Evolutionary conservation across 1,284 basidiomycete species (phyloP).

Genomic region (Cryptococcus neoformans): DNA sequence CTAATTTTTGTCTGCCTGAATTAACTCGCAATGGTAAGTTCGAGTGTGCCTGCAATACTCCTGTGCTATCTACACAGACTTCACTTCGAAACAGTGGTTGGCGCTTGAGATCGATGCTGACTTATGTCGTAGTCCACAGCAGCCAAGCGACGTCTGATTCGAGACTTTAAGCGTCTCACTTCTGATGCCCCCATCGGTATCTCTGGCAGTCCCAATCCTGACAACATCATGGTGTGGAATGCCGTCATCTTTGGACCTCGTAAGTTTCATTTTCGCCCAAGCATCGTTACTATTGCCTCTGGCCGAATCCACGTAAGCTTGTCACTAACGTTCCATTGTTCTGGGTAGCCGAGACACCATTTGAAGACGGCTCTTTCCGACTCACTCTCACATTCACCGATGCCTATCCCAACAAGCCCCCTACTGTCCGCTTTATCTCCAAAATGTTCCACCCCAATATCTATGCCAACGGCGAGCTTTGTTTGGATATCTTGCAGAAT

Average conservation of each 20-base stretch:
- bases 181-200: slow-evolving; percentile 94
- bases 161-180: slow-evolving; percentile 93
- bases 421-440: slow-evolving; percentile 93
- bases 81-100: too few species aligned
- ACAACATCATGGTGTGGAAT: slow-evolving; percentile 99
- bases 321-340: neutral
- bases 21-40: too few species aligned
- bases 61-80: too few species aligned
- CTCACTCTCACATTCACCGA: slow-evolving; percentile 94
- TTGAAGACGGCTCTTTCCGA: slow-evolving; percentile 98
- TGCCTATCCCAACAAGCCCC: slow-evolving; percentile 97
- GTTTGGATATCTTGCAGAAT: slow-evolving; percentile 97
- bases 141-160: slow-evolving; percentile 83
- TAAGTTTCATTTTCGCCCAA: slow-evolving; percentile 48
- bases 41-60: too few species aligned
- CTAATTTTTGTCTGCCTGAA: too few species aligned
- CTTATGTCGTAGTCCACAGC: slow-evolving; percentile 63
- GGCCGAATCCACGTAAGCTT: neutral
- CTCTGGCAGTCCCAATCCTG: slow-evolving; percentile 91
- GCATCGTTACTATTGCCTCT: neutral
- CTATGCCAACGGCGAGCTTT: slow-evolving; percentile 96
- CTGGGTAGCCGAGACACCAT: slow-evolving; percentile 84
- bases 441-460: slow-evolving; percentile 99
- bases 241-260: slow-evolving; percentile 98
- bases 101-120: too few species aligned